A percentile compares a stretch with the other conserved stretches of the same genome.
These are phyloP conservation scores for Fusarium graminum DNA, from an alignment of 2,329 filamentous ascomycete species.

Conservation along the genomic window DNA sequence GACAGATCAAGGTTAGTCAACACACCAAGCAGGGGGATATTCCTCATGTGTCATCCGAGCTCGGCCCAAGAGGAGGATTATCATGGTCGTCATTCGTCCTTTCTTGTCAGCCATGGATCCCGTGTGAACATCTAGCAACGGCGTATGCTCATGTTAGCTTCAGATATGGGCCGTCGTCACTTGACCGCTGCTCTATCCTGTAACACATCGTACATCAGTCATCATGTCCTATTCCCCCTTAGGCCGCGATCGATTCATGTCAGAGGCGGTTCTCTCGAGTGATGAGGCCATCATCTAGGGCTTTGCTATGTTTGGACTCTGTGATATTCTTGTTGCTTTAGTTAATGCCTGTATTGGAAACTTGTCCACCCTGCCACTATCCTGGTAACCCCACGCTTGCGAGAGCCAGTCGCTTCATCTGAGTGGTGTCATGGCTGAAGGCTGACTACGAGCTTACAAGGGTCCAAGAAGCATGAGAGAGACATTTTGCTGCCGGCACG, in stretches of 20 bases:
- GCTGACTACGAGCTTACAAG: conserved; percentile 31
- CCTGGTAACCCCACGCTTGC: conserved; percentile 46
- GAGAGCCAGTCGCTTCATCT: conserved; percentile 39
- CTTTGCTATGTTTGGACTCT: conserved; percentile 31
- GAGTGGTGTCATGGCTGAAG: conserved; percentile 46
- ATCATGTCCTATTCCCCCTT: conserved; percentile 29
- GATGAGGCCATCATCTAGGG: conserved; percentile 48
- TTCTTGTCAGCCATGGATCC: conserved; percentile 39
- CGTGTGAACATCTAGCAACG: conserved; percentile 35
- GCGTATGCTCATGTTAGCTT: conserved; percentile 40
- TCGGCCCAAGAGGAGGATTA: conserved; percentile 35
- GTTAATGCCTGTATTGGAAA: conserved; percentile 30
- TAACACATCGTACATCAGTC: conserved; percentile 22
- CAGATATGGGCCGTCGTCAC: conserved; percentile 44
- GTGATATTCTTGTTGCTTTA: conserved; percentile 41
- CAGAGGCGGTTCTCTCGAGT: conserved; percentile 38
- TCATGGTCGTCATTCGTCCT: conserved; percentile 42
- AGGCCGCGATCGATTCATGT: conserved; percentile 45
- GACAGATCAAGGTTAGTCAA: conserved; percentile 31
- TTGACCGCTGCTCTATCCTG: conserved; percentile 47
- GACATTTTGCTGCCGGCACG: conserved; percentile 35
- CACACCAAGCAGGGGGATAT: conserved; percentile 39
- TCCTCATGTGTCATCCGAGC: conserved; percentile 48
- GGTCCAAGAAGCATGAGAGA: conserved; percentile 22
- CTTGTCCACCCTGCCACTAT: conserved; percentile 45